Evolutionary conservation across 2,329 filamentous ascomycete genomes (phyloP).

Genomic region (Hypoxylon sp.): DNA sequence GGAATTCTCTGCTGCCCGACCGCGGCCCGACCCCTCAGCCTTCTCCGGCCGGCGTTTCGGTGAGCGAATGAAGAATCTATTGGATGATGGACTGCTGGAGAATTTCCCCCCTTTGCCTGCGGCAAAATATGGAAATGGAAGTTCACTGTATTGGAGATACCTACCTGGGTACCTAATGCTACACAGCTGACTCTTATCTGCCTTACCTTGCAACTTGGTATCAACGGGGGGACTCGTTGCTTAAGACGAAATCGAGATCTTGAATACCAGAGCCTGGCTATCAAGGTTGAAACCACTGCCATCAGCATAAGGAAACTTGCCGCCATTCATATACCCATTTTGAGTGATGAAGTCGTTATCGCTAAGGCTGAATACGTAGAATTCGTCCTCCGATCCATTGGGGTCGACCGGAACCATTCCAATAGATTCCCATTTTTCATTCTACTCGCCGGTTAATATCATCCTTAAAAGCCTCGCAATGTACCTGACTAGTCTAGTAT

Average conservation of each 20-base stretch:
- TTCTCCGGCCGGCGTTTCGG: conserved; percentile 15
- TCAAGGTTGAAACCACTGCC: conserved; percentile 68
- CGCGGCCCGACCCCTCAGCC: conserved; percentile 23
- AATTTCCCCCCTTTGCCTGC: background rate
- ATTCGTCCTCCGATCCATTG: conserved; percentile 63
- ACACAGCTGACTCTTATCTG: background rate
- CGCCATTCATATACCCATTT: conserved; percentile 70
- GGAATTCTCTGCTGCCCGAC: conserved; percentile 37
- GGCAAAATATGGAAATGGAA: background rate
- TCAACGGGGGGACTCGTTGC: background rate
- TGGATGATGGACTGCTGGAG: background rate
- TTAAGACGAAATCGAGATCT: conserved; percentile 58
- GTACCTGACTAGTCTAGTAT: background rate
- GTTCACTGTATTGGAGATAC: background rate
- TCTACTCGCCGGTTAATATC: conserved; percentile 51
- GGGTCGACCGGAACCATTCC: conserved; percentile 70
- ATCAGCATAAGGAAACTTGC: conserved; percentile 67
- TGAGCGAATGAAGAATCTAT: conserved; percentile 4
- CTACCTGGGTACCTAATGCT: too few species aligned
- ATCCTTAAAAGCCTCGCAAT: background rate
- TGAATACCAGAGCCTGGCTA: conserved; percentile 73
- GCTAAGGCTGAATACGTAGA: conserved; percentile 74
- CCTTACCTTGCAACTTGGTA: background rate
- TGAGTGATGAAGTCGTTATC: conserved; percentile 84
- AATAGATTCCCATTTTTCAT: conserved; percentile 83